These are phyloP conservation scores for Chloromonas sp. DNA, from an alignment of 163 green algal genomes.

Conservation along the genomic window DNA sequence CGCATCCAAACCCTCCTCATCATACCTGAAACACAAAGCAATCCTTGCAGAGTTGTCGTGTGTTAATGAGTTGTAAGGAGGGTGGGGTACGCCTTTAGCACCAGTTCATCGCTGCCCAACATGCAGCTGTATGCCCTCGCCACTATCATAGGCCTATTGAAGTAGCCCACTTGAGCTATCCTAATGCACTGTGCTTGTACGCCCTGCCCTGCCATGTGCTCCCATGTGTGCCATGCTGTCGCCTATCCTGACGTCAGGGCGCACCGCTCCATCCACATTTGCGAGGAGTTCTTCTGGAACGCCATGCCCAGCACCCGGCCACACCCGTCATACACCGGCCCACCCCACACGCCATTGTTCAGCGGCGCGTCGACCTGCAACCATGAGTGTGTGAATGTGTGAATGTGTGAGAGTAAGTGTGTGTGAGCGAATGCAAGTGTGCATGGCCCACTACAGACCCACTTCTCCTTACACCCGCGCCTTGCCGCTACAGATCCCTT, in stretches of 20 bases:
- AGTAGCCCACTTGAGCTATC: too few species aligned
- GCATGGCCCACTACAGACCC: neutral
- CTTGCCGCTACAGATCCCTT: neutral
- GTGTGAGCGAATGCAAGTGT: too few species aligned
- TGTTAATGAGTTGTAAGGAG: too few species aligned
- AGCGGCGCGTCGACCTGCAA: slow-evolving; percentile 30
- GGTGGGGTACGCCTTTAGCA: too few species aligned
- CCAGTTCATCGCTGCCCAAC: too few species aligned
- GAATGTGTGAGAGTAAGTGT: too few species aligned
- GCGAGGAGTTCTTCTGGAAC: slow-evolving; percentile 29
- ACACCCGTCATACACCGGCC: slow-evolving; percentile 12
- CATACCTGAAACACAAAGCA: slow-evolving; percentile 11
- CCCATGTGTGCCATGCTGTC: too few species aligned
- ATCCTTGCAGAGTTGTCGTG: too few species aligned
- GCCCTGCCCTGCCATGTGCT: too few species aligned
- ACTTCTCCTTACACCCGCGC: neutral
- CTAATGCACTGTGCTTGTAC: too few species aligned
- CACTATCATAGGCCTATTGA: too few species aligned
- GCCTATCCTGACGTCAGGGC: neutral
- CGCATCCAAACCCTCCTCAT: slow-evolving; percentile 9
- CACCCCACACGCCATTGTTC: slow-evolving; percentile 37
- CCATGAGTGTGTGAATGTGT: neutral
- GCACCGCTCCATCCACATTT: slow-evolving; percentile 35
- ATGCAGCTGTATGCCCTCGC: too few species aligned
- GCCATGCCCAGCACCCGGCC: slow-evolving; percentile 27